A percentile compares a stretch with the other conserved stretches of the same genome.
Evolutionary conservation across 129 eudicot species (phyloP).

Genomic region (Artemisia argyi): DNA sequence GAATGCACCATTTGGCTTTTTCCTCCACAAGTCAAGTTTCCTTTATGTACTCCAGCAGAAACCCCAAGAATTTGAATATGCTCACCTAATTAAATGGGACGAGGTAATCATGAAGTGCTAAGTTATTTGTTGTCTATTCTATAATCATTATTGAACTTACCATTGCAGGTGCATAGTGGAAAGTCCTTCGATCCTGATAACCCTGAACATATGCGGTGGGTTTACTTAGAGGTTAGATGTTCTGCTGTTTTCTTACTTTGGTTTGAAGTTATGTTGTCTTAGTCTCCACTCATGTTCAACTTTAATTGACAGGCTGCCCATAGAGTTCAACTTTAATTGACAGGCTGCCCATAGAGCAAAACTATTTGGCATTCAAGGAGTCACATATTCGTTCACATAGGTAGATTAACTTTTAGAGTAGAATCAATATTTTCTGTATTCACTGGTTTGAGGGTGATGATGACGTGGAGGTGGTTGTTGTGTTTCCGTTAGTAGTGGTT

Average conservation of each 20-base stretch:
- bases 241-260: constrained; percentile 7
- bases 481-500: too few species aligned
- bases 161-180: constrained; percentile 72
- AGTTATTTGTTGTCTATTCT: neutral
- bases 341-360: constrained; percentile 92
- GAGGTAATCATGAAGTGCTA: constrained; percentile 49
- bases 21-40: constrained; percentile 96
- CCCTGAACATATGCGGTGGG: constrained; percentile 99
- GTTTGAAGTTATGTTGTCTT: constrained; percentile 2
- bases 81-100: constrained; percentile 93
- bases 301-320: too few species aligned
- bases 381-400: constrained; percentile 90
- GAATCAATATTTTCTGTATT: neutral
- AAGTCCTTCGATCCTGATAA: constrained; percentile 88
- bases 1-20: constrained; percentile 98
- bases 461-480: too few species aligned
- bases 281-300: constrained; percentile 13
- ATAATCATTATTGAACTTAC: constrained; percentile 21
- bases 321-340: too few species aligned
- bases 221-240: constrained; percentile 64
- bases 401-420: constrained; percentile 24
- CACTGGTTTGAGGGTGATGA: constrained; percentile 9
- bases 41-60: constrained; percentile 93
- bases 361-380: constrained; percentile 93
- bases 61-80: constrained; percentile 96